phyloP scores from a whole-genome alignment of 202 grass and related monocot species.

The Zoysia matrella region DNA sequence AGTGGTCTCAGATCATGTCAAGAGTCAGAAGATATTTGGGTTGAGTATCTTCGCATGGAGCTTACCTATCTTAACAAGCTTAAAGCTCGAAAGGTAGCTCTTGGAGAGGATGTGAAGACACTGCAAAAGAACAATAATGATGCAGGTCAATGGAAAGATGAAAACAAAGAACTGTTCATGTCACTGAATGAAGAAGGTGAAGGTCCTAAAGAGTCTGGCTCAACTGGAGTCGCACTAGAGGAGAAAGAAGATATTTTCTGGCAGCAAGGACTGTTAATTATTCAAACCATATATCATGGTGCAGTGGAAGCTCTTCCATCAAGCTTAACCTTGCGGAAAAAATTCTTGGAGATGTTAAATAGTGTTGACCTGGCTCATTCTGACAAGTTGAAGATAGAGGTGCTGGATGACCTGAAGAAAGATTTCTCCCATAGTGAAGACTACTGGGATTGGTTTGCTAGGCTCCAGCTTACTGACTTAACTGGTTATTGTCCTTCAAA shows the following conservation, averaged over 20 bases:
- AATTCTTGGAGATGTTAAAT: conserved; percentile 79
- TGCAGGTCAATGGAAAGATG: conserved; percentile 71
- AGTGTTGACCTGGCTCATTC: conserved; percentile 75
- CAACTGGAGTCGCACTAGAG: conserved; percentile 36
- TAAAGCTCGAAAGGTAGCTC: conserved; percentile 77
- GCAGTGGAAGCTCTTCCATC: conserved; percentile 72
- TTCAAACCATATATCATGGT: conserved; percentile 79
- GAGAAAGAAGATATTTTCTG: conserved; percentile 77
- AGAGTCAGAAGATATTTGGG: conserved; percentile 90
- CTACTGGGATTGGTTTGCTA: conserved; percentile 90
- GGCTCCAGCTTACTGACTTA: conserved; percentile 55
- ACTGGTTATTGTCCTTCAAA: conserved; percentile 40
- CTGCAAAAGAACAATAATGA: conserved; percentile 50
- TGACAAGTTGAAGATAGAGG: conserved; percentile 73
- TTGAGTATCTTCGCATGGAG: conserved; percentile 94
- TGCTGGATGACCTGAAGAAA: conserved; percentile 81
- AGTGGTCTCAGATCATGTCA: conserved; percentile 84
- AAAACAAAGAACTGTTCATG: conserved; percentile 81
- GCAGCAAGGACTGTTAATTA: conserved; percentile 84
- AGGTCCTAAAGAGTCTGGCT: conserved; percentile 24
- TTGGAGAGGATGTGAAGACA: conserved; percentile 76
- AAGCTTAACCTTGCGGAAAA: conserved; percentile 75
- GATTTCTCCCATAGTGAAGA: conserved; percentile 70
- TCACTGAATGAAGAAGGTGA: conserved; percentile 60
- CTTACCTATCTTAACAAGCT: conserved; percentile 97